A percentile compares a stretch with the other conserved stretches of the same genome.
These are phyloP conservation scores for Aegilops speltoides DNA, from an alignment of 176 grass and related monocot genomes.

Conservation along the genomic window DNA sequence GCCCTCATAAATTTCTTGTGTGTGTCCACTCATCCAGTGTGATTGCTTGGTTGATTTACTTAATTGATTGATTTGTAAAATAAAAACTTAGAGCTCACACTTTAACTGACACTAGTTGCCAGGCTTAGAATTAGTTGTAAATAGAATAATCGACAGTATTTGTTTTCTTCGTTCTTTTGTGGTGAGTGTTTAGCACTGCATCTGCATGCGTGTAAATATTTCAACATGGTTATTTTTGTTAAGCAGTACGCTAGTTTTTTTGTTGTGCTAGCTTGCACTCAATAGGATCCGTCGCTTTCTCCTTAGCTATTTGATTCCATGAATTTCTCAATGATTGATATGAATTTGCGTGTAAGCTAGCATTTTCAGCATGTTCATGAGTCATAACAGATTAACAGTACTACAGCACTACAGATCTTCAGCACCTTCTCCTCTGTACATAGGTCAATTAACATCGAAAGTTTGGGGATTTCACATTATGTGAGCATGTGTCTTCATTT, in stretches of 20 bases:
- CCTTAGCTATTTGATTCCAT: background rate
- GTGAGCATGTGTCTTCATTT: background rate
- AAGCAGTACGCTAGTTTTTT: background rate
- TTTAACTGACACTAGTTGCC: background rate
- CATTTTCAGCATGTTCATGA: background rate
- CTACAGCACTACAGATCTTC: background rate
- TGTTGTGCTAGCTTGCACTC: background rate
- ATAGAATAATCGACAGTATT: background rate
- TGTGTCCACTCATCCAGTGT: background rate
- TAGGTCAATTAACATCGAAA: background rate
- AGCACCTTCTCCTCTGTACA: slow-evolving; percentile 7
- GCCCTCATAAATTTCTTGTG: slow-evolving; percentile 23
- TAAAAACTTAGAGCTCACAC: background rate
- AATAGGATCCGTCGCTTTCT: background rate
- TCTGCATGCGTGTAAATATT: background rate
- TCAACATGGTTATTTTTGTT: background rate
- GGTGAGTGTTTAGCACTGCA: background rate
- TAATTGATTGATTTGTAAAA: background rate
- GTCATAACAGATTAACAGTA: background rate
- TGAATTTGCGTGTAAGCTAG: slow-evolving; percentile 15
- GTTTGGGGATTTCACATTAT: background rate
- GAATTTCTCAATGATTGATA: background rate
- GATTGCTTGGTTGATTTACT: slow-evolving; percentile 32
- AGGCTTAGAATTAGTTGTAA: background rate
- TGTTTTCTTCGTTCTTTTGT: background rate